phyloP scores from a whole-genome alignment of 495 filamentous ascomycete genomes.

The Penicillium odoratum region DNA sequence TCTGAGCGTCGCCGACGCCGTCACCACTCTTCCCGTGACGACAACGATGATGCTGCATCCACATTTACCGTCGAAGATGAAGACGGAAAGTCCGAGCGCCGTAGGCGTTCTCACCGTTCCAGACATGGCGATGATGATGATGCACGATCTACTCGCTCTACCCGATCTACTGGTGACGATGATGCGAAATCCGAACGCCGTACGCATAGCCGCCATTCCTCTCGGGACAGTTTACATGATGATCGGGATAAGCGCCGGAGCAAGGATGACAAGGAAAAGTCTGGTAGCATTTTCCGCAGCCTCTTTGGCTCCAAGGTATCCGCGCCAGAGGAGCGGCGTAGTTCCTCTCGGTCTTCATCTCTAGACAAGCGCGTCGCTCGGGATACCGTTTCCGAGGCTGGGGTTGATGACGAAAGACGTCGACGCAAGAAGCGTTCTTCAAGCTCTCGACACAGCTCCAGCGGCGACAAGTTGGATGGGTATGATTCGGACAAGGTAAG shows the following conservation, averaged over 20 bases:
- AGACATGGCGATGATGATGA: not conserved
- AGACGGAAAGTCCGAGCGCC: conserved; percentile 7
- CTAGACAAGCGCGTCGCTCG: conserved; percentile 35
- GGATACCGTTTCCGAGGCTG: conserved; percentile 43
- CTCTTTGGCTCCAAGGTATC: conserved; percentile 42
- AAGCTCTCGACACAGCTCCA: conserved; percentile 34
- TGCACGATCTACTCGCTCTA: not conserved
- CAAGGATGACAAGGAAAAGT: conserved; percentile 35
- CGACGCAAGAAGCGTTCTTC: conserved; percentile 45
- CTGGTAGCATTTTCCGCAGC: conserved; percentile 37
- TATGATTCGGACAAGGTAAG: conserved; percentile 26
- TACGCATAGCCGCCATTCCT: conserved; percentile 27
- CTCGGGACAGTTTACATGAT: conserved; percentile 30
- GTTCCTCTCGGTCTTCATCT: conserved; percentile 34
- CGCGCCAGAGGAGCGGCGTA: conserved; percentile 24
- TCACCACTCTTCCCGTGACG: conserved; percentile 16
- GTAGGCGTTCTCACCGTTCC: not conserved
- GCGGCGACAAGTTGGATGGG: conserved; percentile 29
- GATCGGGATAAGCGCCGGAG: conserved; percentile 27
- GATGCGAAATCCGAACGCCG: conserved; percentile 14
- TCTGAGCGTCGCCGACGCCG: conserved; percentile 6
- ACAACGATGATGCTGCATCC: conserved; percentile 10
- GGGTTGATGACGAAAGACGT: conserved; percentile 41
- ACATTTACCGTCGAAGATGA: not conserved
- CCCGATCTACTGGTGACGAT: conserved; percentile 8